Conservation (phyloP, 805 yeast species). For the Metschnikowia koreensis region DNA sequence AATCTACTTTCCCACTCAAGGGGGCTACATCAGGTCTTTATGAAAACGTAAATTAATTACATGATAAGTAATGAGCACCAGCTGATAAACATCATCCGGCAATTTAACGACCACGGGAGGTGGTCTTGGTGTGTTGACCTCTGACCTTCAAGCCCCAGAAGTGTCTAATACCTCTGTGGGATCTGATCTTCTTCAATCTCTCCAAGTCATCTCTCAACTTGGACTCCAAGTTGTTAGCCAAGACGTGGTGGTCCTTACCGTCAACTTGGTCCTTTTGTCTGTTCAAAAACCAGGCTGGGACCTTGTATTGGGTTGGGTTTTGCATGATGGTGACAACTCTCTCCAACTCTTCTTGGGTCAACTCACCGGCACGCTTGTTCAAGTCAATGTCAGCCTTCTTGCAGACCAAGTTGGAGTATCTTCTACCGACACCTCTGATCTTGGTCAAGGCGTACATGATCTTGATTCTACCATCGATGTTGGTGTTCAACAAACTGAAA, state of each 20-base stretch:
- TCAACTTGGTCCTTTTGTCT: conserved; percentile 98
- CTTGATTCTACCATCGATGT: conserved; percentile 99
- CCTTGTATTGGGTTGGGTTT: conserved; percentile 98
- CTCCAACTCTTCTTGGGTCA: conserved; percentile 99
- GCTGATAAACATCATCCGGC: conserved; percentile 1
- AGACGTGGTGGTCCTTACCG: conserved; percentile 98
- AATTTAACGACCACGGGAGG: conserved; percentile 81
- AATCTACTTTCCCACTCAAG: neutral
- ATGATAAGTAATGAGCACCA: conserved; percentile 14
- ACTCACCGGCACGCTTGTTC: conserved; percentile 99
- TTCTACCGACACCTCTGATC: conserved; percentile 99
- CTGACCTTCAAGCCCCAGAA: conserved; percentile 99
- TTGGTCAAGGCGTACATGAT: conserved; percentile 99
- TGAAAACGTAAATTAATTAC: conserved; percentile 23
- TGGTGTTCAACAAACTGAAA: conserved; percentile 95
- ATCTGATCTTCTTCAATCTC: conserved; percentile 99
- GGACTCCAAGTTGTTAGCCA: conserved; percentile 98
- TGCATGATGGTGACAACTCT: conserved; percentile 99
- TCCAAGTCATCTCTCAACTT: conserved; percentile 99
- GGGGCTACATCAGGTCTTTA: neutral
- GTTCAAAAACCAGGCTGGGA: conserved; percentile 97
- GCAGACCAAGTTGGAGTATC: conserved; percentile 99
- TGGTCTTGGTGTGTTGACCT: conserved; percentile 99
- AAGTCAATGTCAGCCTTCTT: conserved; percentile 99
- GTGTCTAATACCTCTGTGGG: conserved; percentile 99